Conservation (phyloP, 2,329 filamentous ascomycete genomes). For the Ceratocystis albifundus region DNA sequence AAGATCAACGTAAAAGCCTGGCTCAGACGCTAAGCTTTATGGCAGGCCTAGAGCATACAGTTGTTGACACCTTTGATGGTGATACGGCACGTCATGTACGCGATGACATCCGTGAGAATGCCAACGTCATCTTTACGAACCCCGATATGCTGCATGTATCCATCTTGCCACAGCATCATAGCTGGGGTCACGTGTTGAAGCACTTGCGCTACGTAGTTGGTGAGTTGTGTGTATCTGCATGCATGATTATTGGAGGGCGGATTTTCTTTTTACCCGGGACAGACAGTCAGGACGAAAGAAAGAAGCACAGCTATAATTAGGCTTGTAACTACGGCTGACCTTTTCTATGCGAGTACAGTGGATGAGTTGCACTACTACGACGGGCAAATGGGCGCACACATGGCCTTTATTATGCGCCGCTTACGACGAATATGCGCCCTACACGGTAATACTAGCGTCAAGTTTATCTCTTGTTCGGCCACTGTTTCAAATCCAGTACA, state of each 20-base stretch:
- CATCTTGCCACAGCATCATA: conserved; percentile 81
- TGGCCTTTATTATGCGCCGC: conserved; percentile 88
- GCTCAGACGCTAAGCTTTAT: conserved; percentile 76
- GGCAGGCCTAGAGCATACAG: conserved; percentile 57
- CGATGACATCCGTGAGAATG: conserved; percentile 73
- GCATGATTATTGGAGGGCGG: not conserved
- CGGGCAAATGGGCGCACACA: conserved; percentile 82
- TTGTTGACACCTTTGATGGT: conserved; percentile 92
- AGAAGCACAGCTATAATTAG: not conserved
- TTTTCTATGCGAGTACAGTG: conserved; percentile 34
- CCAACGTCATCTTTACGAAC: conserved; percentile 90
- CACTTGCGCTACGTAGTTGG: conserved; percentile 80
- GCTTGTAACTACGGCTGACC: not conserved
- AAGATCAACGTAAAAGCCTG: conserved; percentile 83
- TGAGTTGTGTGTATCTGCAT: conserved; percentile 28
- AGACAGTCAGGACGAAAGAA: not conserved
- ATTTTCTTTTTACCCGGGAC: not conserved
- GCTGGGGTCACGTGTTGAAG: conserved; percentile 78
- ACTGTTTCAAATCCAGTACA: conserved; percentile 86
- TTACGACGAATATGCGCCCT: conserved; percentile 79
- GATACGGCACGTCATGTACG: conserved; percentile 77
- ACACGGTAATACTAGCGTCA: conserved; percentile 66
- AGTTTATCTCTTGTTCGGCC: conserved; percentile 88
- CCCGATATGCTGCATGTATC: conserved; percentile 96
- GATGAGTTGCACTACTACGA: conserved; percentile 95